Evolutionary conservation across 345 rosid species (phyloP), one percentile per base, ranked within the genome.

Genomic region (Salix purpurea): DNA sequence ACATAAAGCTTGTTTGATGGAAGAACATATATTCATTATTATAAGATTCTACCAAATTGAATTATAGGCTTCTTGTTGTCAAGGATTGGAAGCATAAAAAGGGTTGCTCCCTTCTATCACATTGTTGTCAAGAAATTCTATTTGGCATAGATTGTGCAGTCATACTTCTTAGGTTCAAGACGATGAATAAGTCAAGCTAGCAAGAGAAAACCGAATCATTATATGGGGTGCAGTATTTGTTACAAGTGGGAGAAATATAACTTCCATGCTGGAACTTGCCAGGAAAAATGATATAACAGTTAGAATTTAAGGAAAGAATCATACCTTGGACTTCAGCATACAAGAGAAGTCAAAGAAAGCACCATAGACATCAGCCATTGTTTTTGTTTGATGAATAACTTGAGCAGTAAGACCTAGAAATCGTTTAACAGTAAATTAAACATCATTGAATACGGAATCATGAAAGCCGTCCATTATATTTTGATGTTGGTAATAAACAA

Each of bases 331-430:
- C 79, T 89, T 87, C 67, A 94, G 85, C 90, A 90, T 84, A 82
- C 85, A 83, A 40, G 93, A 88, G 79, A 91, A 94, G 65, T 94
- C 97, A 34, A 79, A 89, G 84, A 93, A 93, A 56, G 94, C 94
- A 34, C 93, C 92, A 84, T 96, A 96, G 74, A 96, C 97, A 85
- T 96, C 97, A 34, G 90, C 85, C 97, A 96, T 90, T 65, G 89
- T 83, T 62, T 85, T 93, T 18, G 99, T 93, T 71, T 85, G 91
- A 76, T 93, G 88, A 42, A 93, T 86, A 66, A 96, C 81, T 90
- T 88, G 92, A 42, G 99, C 99, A 61, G 97, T 92, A 28, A 96
- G 94, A 84, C 99, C 99, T 96, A 78, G 67, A 75, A 81, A 79
- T 46, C 65, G 18, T 3, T 61, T 52, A 23, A 42, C 23, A 71